These are phyloP conservation scores for Ulota crispa DNA, from an alignment of 225 moss, liverwort and hornwort species.

Conservation along the genomic window DNA sequence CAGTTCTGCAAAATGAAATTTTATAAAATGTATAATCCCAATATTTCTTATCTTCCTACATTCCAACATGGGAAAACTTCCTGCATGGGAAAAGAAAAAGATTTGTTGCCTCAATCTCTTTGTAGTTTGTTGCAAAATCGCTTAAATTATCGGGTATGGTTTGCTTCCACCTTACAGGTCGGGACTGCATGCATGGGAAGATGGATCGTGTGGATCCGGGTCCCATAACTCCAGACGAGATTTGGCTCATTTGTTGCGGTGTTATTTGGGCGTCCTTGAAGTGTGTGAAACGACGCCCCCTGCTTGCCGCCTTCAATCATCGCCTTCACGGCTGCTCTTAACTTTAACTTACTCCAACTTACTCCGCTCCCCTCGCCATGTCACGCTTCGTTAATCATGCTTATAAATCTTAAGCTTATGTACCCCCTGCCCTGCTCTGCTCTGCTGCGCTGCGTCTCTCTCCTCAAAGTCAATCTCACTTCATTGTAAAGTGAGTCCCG, in stretches of 20 bases:
- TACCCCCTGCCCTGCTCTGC: background rate
- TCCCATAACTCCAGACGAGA: constrained; percentile 32
- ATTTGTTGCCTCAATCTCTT: too few species aligned
- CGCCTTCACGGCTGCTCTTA: constrained; percentile 39
- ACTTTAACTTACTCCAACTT: background rate
- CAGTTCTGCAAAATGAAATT: too few species aligned
- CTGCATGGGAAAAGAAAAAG: too few species aligned
- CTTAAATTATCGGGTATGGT: too few species aligned
- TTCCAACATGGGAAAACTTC: too few species aligned
- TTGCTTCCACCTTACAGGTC: too few species aligned
- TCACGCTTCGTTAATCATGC: background rate
- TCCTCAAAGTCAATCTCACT: background rate
- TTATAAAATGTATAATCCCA: too few species aligned
- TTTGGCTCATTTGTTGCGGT: constrained; percentile 28
- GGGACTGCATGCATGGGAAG: constrained; percentile 3
- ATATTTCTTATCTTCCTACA: too few species aligned
- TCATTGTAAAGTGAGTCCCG: background rate
- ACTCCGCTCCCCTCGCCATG: background rate
- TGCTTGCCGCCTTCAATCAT: constrained; percentile 49
- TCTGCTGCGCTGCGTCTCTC: background rate
- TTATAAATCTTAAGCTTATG: background rate
- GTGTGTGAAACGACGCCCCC: constrained; percentile 43
- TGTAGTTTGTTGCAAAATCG: too few species aligned
- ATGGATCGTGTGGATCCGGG: constrained; percentile 30
- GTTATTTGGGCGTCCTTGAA: constrained; percentile 48